These are phyloP conservation scores for Crithidia brevicula DNA, from an alignment of 208 protist species.

Conservation along the genomic window DNA sequence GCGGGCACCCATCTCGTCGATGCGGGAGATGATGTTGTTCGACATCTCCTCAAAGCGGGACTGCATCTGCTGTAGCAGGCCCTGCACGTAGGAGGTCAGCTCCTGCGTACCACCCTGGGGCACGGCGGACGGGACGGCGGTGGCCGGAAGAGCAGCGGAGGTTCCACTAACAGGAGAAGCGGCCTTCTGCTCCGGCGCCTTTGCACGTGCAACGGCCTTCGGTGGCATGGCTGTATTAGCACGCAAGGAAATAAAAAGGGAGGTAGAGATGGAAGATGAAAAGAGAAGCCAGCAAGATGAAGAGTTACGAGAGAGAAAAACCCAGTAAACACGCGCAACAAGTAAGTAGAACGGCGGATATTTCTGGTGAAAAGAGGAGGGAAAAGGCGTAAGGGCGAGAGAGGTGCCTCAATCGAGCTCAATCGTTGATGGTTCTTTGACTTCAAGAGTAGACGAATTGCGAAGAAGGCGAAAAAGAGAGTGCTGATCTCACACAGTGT, in stretches of 20 bases:
- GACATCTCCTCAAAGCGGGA: constrained; percentile 95
- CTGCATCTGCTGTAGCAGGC: constrained; percentile 95
- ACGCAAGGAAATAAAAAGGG: constrained; percentile 27
- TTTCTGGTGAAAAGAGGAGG: too few relatives aligned
- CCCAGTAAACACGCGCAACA: too few relatives aligned
- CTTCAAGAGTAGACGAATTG: too few relatives aligned
- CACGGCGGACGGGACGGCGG: constrained; percentile 8
- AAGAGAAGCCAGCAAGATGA: not conserved
- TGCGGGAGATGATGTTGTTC: constrained; percentile 91
- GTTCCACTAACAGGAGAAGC: constrained; percentile 6
- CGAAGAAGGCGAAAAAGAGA: too few relatives aligned
- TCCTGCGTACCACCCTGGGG: constrained; percentile 78
- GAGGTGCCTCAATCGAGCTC: too few relatives aligned
- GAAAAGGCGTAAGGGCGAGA: too few relatives aligned
- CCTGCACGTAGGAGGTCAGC: constrained; percentile 94
- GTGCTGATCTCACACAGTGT: too few relatives aligned
- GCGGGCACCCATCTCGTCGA: constrained; percentile 94
- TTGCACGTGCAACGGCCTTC: constrained; percentile 22
- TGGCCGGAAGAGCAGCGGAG: not conserved
- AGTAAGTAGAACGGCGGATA: too few relatives aligned
- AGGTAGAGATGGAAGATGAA: not conserved
- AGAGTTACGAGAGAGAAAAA: not conserved
- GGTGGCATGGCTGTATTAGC: constrained; percentile 26
- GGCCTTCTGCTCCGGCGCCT: constrained; percentile 10
- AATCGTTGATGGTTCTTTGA: too few relatives aligned